Base-by-base conservation (phyloP, 345 rosid species). In the Cardamine resedifolia region DNA sequence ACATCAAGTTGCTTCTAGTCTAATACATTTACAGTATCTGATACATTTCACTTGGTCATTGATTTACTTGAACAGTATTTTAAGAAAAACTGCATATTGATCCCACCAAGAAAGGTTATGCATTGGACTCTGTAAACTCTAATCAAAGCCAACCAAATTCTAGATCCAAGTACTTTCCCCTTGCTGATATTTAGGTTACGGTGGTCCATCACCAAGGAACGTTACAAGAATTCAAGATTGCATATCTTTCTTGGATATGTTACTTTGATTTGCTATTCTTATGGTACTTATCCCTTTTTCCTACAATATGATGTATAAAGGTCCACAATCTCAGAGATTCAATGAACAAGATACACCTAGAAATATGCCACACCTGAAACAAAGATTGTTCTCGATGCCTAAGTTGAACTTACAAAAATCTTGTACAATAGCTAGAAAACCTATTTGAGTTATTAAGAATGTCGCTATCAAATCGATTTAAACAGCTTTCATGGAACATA, bases 201-300 rank as follows among this genome's bases (percentile, higher is more conserved):
- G 69, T 47, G 71, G 60, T 70, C 66, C 49, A 63, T 18, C 66
- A 36, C 27, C 55, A 52, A 64, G 44, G 11, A 23, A 34, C 9
- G 41, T 12, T 57, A 64, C 41, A 66, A 60, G 34, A 33, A 27
- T 43, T 16, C 44, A 52, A 31, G 49, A 61, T 44, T 52, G 51
- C 73, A 60, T 58, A 74, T 74, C 73, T 74, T 30, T 67, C 78
- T 67, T 30, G 62, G 73, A 74, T 66, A 28, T 50, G 67, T n/a
- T 59, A 56, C 44, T 58, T 49, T 10, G 12, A 7, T 65, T 51
- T 50, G 38, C 78, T 58, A 38, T 44, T 65, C 70, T 72, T 44
- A 34, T 66, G 14, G n/a, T 48, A 59, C 47, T 50, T 36, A 18
- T 43, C 19, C 5, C 47, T 43, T 15, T 43, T 43, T 43, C 7